Evolutionary conservation across 768 basidiomycete species (phyloP), one percentile per base, ranked within the genome.

Genomic region (Lentinula lateritia): DNA sequence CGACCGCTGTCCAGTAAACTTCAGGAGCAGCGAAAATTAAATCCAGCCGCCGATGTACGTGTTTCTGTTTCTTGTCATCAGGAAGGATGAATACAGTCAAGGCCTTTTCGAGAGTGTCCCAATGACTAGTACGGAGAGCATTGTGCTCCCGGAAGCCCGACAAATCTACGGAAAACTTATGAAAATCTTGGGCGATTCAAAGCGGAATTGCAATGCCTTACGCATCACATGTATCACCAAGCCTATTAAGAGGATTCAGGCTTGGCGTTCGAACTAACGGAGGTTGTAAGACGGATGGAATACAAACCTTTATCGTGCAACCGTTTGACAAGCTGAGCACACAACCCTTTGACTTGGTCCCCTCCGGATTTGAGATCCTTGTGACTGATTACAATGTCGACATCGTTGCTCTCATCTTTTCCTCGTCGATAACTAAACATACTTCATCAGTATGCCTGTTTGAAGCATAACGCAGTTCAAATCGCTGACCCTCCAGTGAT

Each of bases 351-450:
- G n/a, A 88, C 79, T 50, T 81, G 78, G 8, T 70, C 72, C 34
- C 68, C 75, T 8, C 80, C 82, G 5, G 68, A 71, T 46, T 71
- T 65, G 56, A 73, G 66, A 64, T 85, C 80, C 0, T 83, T 77
- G 67, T 95, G 91, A 39, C 87, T 90, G 69, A 96, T 89, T 1
- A 97, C 84, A 60, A 98, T 89, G 67, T 98, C 95, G 35, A 94
- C 86, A 69, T 97, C 95, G 67, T 89, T 92, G 68, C 89, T 92
- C 62, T 85, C 74, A 2, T 74, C 67, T 70, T 96, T 96, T 1
- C 95, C 95, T 60, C 95, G 77, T 34, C 95, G 85, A 73, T 95
- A 92, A 5, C 93, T 94, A 60, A 6, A 20, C 15, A 46, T 12
- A n/a, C 28, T 13, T 18, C 59, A 53, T 20, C 34, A 12, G 32